Conservation (phyloP, 2,329 filamentous ascomycete genomes). For the Neurospora sp. region DNA sequence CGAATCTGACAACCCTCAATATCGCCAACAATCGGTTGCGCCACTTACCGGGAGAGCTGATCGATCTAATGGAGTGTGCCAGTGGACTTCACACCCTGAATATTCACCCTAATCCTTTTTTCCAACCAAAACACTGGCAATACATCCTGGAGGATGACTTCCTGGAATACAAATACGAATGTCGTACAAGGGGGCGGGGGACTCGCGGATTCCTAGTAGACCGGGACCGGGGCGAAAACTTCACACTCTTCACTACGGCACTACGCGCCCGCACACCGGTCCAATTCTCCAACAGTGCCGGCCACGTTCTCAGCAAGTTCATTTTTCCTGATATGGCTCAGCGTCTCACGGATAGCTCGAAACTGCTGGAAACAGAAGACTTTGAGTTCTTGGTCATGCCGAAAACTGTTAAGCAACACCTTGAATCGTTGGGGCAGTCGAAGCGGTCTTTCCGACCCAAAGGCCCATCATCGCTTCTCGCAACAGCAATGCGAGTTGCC, state of each 20-base stretch:
- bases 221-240: conserved; percentile 4
- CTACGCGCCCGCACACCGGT: conserved; percentile 20
- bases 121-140: conserved; percentile 21
- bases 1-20: conserved; percentile 52
- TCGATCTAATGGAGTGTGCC: conserved; percentile 40
- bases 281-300: conserved; percentile 20
- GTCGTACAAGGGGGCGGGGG: neutral
- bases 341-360: neutral
- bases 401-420: neutral
- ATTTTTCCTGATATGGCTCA: conserved; percentile 2
- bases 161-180: conserved; percentile 9
- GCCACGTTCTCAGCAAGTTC: conserved; percentile 16
- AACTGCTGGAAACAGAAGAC: conserved; percentile 12
- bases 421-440: neutral
- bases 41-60: conserved; percentile 52
- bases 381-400: conserved; percentile 13
- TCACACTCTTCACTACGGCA: conserved; percentile 9
- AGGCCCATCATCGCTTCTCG: conserved; percentile 32
- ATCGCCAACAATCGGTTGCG: conserved; percentile 53
- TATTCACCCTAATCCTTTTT: conserved; percentile 54
- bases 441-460: neutral
- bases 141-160: neutral
- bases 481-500: conserved; percentile 38
- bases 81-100: conserved; percentile 41
- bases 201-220: conserved; percentile 7